Evolutionary conservation across 768 basidiomycete species (phyloP).

Genomic region (Trametes meyenii): DNA sequence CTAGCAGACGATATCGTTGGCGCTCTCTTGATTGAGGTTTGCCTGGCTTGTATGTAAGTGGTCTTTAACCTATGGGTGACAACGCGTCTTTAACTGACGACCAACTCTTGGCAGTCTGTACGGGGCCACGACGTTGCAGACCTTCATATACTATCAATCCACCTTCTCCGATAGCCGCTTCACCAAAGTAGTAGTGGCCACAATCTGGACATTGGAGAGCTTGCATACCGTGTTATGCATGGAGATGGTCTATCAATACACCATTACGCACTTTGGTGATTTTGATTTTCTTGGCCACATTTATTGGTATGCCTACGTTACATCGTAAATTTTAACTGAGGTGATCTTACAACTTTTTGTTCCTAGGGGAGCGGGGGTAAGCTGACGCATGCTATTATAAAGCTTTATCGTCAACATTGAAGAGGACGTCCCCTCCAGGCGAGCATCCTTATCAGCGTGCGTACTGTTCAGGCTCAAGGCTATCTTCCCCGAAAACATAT

Average conservation of each 20-base stretch:
- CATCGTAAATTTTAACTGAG: not conserved
- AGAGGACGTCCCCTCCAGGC: not conserved
- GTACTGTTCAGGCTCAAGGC: not conserved
- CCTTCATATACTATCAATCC: slow-evolving; percentile 10
- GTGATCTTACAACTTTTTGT: too few relatives aligned
- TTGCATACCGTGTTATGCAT: slow-evolving; percentile 14
- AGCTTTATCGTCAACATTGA: not conserved
- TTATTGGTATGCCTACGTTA: slow-evolving; percentile 1
- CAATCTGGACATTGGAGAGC: slow-evolving; percentile 9
- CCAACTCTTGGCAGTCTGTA: slow-evolving; percentile 1
- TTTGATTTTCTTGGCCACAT: slow-evolving; percentile 10
- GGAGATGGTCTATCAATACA: slow-evolving; percentile 9
- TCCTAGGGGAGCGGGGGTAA: slow-evolving; percentile 6
- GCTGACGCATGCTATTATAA: not conserved
- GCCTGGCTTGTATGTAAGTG: slow-evolving; percentile 13
- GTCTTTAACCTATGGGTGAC: not conserved
- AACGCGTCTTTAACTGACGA: too few relatives aligned
- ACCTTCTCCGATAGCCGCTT: slow-evolving; percentile 1
- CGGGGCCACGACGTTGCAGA: slow-evolving; percentile 12
- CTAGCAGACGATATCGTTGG: slow-evolving; percentile 3
- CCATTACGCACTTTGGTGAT: slow-evolving; percentile 9
- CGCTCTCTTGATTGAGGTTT: slow-evolving; percentile 10
- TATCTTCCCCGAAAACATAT: not conserved
- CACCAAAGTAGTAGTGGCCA: slow-evolving; percentile 7
- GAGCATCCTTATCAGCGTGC: slow-evolving; percentile 4